Base-by-base conservation (phyloP, 768 basidiomycete species). In the Kwoniella dendrophila region DNA sequence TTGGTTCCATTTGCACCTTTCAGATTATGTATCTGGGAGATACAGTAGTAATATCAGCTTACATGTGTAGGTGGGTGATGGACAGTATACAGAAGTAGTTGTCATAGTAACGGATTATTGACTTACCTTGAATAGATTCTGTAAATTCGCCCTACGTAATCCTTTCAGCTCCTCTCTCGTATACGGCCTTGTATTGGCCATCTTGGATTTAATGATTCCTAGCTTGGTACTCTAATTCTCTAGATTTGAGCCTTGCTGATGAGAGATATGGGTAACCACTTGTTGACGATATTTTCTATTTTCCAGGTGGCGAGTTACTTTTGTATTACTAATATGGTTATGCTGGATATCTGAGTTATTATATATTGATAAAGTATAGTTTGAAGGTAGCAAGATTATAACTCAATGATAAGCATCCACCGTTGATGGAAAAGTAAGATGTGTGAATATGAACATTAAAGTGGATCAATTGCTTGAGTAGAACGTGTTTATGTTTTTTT, bases 1-100 rank as follows among this genome's bases (percentile, higher is more conserved):
- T 68, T 69, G 44, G 59, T 67, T 29, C 61, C 62, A 48, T 75
- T 75, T 40, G 73, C 71, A 11, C 73, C 73, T 69, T 72, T 72
- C 24, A 75, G 53, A 5, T 67, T 67, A 44, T 75, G 70, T 12
- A 71, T 69, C 73, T 75, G 53, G 14, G 6, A 27, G 20, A 10
- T 26, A 54, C 1, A 16, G 1, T 22, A 12, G n/a, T n/a, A 11
- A 44, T 1, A 32, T 48, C 10, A 24, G 58, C 32, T 16, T 22
- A 10, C 45, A 33, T 27, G 24, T 7, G 34, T 8, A 36, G 34
- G 34, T 36, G 34, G 34, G 34, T 16, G 34, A 36, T 36, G 55
- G 2, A 3, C 30, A 56, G 38, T n/a, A 34, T 33, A 5, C 6
- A 32, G 50, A n/a, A 14, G 27, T 12, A 7, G 36, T n/a, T 2